Percentiles rank a stretch among this genome's conserved stretches.
Conservation (phyloP, 441 rosid species). For the Gossypium aridum region DNA sequence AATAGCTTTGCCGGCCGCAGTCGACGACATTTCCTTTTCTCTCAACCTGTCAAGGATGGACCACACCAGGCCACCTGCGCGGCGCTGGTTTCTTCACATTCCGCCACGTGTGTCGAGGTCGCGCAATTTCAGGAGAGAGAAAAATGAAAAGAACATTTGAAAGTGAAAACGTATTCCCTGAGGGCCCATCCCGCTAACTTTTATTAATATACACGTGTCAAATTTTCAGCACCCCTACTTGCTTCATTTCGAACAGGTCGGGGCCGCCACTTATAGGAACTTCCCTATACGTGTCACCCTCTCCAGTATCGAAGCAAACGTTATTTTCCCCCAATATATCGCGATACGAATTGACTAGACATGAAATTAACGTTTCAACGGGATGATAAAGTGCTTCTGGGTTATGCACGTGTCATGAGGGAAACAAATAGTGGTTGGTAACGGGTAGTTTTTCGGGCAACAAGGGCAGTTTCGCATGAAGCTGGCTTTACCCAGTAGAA, state of each 20-base stretch:
- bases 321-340: background rate
- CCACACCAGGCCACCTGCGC: background rate
- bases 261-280: constrained; percentile 5
- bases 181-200: background rate
- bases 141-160: background rate
- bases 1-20: background rate
- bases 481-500: constrained; percentile 4
- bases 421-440: constrained; percentile 5
- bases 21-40: background rate
- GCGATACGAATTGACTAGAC: constrained; percentile 18
- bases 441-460: constrained; percentile 18
- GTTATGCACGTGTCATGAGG: constrained; percentile 23
- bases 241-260: background rate
- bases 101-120: constrained; percentile 2
- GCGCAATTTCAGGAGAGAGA: background rate
- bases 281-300: constrained; percentile 14
- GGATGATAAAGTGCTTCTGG: background rate
- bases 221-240: background rate
- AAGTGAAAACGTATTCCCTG: background rate
- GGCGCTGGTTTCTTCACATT: background rate
- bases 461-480: constrained; percentile 13
- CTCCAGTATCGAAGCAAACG: background rate
- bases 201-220: background rate
- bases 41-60: background rate
- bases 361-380: background rate